phyloP scores from a whole-genome alignment of 768 basidiomycete genomes.

The Suillus clintonianus region DNA sequence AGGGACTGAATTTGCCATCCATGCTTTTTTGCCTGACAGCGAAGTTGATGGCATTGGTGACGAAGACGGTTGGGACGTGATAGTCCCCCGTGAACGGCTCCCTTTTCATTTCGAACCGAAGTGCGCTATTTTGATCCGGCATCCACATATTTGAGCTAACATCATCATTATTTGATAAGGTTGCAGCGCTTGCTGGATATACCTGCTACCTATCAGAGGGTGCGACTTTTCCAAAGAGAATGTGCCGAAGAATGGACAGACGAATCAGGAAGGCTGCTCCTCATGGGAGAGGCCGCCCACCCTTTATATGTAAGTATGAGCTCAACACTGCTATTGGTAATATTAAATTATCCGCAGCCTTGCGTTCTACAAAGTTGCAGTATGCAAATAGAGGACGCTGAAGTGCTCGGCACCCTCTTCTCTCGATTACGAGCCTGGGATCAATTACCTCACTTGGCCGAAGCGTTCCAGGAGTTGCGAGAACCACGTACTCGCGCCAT shows the following conservation, averaged over 20 bases:
- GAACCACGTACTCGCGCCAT: conserved; percentile 48
- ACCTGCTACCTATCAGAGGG: conserved; percentile 38
- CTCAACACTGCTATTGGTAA: neutral
- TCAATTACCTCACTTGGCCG: conserved; percentile 52
- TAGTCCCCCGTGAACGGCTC: conserved; percentile 36
- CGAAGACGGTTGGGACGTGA: conserved; percentile 36
- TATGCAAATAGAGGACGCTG: conserved; percentile 36
- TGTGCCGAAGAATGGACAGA: conserved; percentile 55
- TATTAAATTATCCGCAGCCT: conserved; percentile 39
- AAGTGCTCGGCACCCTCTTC: conserved; percentile 34
- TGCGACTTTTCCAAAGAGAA: conserved; percentile 37
- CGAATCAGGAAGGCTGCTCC: conserved; percentile 48
- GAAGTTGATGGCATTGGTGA: conserved; percentile 36
- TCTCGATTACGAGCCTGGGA: conserved; percentile 47
- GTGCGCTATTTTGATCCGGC: conserved; percentile 25
- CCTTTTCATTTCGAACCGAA: conserved; percentile 39
- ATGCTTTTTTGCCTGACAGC: conserved; percentile 42
- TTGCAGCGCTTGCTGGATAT: conserved; percentile 39
- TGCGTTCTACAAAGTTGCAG: conserved; percentile 43
- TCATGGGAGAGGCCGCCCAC: conserved; percentile 65
- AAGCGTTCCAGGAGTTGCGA: conserved; percentile 63
- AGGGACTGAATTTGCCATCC: conserved; percentile 41
- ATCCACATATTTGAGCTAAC: neutral
- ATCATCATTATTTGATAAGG: conserved; percentile 26
- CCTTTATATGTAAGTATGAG: conserved; percentile 47